Conservation (phyloP, 805 yeast genomes). For the Metschnikowia gelsemii region DNA sequence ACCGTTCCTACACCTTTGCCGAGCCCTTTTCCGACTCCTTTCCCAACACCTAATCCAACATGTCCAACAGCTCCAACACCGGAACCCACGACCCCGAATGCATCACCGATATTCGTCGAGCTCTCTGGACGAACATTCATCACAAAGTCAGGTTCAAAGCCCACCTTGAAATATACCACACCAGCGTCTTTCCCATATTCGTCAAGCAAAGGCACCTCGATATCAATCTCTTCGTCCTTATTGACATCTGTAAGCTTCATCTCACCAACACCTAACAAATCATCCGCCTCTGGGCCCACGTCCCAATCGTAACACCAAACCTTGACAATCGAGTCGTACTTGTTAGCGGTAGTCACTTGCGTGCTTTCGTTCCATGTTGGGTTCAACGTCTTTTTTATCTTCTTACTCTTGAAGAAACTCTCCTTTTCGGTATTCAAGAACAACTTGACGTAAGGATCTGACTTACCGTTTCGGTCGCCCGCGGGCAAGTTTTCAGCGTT, state of each 20-base stretch:
- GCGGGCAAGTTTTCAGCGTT: slow-evolving; percentile 70
- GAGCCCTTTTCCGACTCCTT: slow-evolving; percentile 22
- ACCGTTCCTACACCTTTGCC: slow-evolving; percentile 40
- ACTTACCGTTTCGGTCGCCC: slow-evolving; percentile 89
- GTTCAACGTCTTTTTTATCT: slow-evolving; percentile 78
- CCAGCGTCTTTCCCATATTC: slow-evolving; percentile 63
- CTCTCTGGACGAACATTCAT: slow-evolving; percentile 39
- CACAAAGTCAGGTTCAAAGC: slow-evolving; percentile 72
- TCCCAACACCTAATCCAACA: slow-evolving; percentile 23
- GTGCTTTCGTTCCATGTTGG: slow-evolving; percentile 87
- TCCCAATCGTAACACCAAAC: slow-evolving; percentile 86
- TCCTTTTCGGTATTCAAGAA: slow-evolving; percentile 62
- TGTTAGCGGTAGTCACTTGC: slow-evolving; percentile 54
- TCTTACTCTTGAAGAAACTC: slow-evolving; percentile 68
- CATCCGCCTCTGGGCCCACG: slow-evolving; percentile 84
- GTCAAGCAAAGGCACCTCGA: slow-evolving; percentile 47
- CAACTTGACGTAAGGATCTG: slow-evolving; percentile 85
- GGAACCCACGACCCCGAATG: slow-evolving; percentile 43
- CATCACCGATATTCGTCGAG: slow-evolving; percentile 41
- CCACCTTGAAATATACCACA: slow-evolving; percentile 52
- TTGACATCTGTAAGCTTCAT: slow-evolving; percentile 56
- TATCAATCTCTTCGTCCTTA: slow-evolving; percentile 38
- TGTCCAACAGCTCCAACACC: slow-evolving; percentile 22
- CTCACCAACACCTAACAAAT: slow-evolving; percentile 65
- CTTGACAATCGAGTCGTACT: slow-evolving; percentile 57